Conservation (phyloP, 2,329 filamentous ascomycete species). For the Ophiobolus disseminans region DNA sequence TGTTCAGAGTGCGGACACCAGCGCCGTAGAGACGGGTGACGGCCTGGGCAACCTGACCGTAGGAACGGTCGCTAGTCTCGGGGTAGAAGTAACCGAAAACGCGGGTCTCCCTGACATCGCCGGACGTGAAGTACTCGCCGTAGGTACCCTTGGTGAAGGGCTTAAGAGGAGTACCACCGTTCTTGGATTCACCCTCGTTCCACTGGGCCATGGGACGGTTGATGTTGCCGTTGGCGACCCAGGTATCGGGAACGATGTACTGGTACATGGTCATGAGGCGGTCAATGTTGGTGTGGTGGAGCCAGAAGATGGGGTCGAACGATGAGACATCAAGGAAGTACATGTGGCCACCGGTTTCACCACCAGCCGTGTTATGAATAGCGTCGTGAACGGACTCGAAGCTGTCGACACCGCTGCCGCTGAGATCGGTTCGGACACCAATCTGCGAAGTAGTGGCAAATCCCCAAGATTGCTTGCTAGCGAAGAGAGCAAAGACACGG, state of each 20-base stretch:
- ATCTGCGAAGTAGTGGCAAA: slow-evolving; percentile 37
- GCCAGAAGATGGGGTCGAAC: slow-evolving; percentile 72
- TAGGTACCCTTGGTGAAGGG: slow-evolving; percentile 42
- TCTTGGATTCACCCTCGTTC: slow-evolving; percentile 56
- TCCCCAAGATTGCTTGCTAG: slow-evolving; percentile 41
- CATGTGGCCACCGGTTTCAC: slow-evolving; percentile 70
- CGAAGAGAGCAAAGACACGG: slow-evolving; percentile 46
- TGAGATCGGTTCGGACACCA: slow-evolving; percentile 40
- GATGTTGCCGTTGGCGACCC: slow-evolving; percentile 59
- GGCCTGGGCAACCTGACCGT: slow-evolving; percentile 31
- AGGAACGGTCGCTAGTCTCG: slow-evolving; percentile 36
- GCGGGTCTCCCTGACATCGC: slow-evolving; percentile 40
- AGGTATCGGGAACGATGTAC: slow-evolving; percentile 72
- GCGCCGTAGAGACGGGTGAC: slow-evolving; percentile 41
- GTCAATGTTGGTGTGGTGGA: slow-evolving; percentile 50
- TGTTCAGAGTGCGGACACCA: slow-evolving; percentile 50
- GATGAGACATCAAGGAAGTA: slow-evolving; percentile 75
- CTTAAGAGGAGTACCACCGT: slow-evolving; percentile 58
- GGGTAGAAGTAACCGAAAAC: slow-evolving; percentile 54
- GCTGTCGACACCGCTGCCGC: slow-evolving; percentile 43
- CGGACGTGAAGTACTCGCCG: slow-evolving; percentile 56
- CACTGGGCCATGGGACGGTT: slow-evolving; percentile 43
- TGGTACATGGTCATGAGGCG: slow-evolving; percentile 77
- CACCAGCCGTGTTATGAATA: slow-evolving; percentile 44
- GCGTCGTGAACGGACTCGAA: slow-evolving; percentile 47